Percentiles rank a stretch among this genome's conserved stretches.
Evolutionary conservation across 1,284 basidiomycete species (phyloP).

Genomic region (Trichosporon sp.): DNA sequence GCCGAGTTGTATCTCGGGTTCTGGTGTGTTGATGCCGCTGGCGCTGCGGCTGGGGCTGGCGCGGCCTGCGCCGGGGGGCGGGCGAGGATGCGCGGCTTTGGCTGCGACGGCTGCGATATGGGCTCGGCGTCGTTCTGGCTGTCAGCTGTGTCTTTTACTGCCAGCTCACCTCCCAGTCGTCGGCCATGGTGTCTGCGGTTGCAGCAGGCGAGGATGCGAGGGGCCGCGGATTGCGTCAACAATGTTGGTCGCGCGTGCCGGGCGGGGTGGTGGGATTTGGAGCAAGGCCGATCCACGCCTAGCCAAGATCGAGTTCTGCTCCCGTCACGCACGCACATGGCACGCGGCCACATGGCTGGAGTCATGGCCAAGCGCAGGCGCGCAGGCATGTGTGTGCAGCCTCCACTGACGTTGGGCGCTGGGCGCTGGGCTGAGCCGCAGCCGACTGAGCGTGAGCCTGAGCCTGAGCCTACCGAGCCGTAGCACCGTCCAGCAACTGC

Average conservation of each 20-base stretch:
- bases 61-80: neutral
- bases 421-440: too few relatives aligned
- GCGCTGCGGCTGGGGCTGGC: neutral
- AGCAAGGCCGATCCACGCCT: neutral
- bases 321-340: neutral
- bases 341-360: too few relatives aligned
- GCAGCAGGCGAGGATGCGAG: neutral
- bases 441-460: too few relatives aligned
- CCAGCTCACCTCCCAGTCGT: slow-evolving; percentile 2
- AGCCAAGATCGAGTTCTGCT: neutral
- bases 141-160: neutral
- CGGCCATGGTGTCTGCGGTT: neutral
- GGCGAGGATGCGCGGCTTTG: neutral
- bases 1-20: neutral
- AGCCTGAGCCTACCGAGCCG: neutral
- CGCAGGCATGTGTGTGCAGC: too few relatives aligned
- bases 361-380: too few relatives aligned
- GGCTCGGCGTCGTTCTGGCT: neutral
- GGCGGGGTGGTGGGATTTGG: neutral
- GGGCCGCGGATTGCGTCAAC: neutral
- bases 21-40: neutral
- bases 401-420: too few relatives aligned
- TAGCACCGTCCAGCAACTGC: neutral
- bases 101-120: neutral
- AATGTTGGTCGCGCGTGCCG: neutral